Evolutionary conservation across 2,329 filamentous ascomycete genomes (phyloP), one percentile per base, ranked within the genome.

Genomic region (Pyrenophora seminiperda): DNA sequence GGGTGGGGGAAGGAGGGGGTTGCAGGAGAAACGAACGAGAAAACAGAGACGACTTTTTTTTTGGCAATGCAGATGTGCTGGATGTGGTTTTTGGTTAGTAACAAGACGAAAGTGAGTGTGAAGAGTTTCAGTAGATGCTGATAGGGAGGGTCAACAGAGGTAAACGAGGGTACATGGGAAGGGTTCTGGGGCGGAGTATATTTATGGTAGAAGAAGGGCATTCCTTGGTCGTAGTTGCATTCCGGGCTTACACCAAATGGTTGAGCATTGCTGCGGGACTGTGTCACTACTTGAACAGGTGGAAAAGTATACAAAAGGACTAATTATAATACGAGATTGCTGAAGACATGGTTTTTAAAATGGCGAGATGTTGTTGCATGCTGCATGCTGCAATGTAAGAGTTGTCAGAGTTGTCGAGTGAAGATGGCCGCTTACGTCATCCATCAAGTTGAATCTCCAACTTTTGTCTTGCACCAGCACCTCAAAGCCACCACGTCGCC

Each of bases 371-470:
- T 33, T 31, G 11, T 36, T 29, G 15, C n/a, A n/a, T n/a, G 24
- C 24, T 9, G 7, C 9, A 15, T 17, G 27, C 11, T 27, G 38
- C 18, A 31, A 22, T 24, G 20, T 15, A 13, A 41, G 29, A 14
- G 19, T 27, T 9, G 24, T 14, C 19, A 2, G 11, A 17, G 15
- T 9, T 27, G 10, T 18, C 31, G 20, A 10, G 7, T 15, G 31
- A 29, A 6, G 10, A 36, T 30, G 14, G 10, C 7, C 13, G 50
- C 53, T 56, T 53, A 56, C n/a, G 50, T 56, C 54, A 56, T 42
- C 50, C 13, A 19, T 20, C 24, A 19, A 33, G 33, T 40, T 41
- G 43, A 32, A 54, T 51, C 54, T 41, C 37, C 39, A 60, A 56
- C 57, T 56, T 58, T 54, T 45, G 40, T 33, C 33, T 36, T 48